Conservation (phyloP, 371 early-diverging fungal genomes). For the Massospora cicadina region DNA sequence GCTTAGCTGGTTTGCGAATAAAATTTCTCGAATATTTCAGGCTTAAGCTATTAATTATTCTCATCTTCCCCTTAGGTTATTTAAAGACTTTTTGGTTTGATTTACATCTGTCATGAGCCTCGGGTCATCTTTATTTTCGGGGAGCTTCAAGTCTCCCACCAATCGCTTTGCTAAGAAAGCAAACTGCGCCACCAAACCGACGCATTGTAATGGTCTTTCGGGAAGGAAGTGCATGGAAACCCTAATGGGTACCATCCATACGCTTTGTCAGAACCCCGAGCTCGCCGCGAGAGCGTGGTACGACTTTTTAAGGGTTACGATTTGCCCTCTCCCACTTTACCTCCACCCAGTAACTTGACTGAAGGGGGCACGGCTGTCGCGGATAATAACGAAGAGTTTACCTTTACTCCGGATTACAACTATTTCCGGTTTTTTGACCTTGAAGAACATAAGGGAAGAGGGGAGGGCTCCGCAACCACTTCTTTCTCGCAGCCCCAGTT, state of each 20-base stretch:
- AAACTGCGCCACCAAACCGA: not conserved
- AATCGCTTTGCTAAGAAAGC: not conserved
- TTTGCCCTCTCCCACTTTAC: not conserved
- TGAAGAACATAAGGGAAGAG: not conserved
- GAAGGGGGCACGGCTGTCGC: not conserved
- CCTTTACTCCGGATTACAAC: not conserved
- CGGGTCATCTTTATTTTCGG: not conserved
- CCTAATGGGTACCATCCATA: not conserved
- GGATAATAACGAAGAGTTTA: not conserved
- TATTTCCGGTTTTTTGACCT: not conserved
- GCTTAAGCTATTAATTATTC: too few species aligned
- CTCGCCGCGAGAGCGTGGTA: not conserved
- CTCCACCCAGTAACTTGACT: not conserved
- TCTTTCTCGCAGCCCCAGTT: not conserved
- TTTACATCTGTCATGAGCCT: not conserved
- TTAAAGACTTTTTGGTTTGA: too few species aligned
- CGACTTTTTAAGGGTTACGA: not conserved
- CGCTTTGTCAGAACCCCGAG: not conserved
- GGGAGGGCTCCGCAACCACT: not conserved
- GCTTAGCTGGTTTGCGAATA: too few species aligned
- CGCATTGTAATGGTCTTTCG: not conserved
- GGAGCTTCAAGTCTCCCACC: not conserved
- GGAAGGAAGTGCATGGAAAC: not conserved
- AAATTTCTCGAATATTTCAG: too few species aligned
- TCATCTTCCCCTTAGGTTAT: too few species aligned